Evolutionary conservation across 2,329 filamentous ascomycete genomes (phyloP).

Genomic region (Fusarium buharicum): DNA sequence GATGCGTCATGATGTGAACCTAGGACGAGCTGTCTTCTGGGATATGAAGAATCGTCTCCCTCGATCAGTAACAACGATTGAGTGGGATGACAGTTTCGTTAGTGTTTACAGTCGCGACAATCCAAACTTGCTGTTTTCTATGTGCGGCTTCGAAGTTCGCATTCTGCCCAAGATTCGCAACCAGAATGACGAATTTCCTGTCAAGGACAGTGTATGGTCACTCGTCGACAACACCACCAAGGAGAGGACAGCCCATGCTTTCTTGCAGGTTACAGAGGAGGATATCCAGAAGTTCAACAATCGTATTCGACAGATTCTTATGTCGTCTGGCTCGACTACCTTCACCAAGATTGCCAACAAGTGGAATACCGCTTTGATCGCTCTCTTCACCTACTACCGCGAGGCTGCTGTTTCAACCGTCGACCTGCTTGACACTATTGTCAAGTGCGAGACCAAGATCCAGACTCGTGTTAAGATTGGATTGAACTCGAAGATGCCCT

Average conservation of each 20-base stretch:
- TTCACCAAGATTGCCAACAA: conserved; percentile 99
- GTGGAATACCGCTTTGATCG: conserved; percentile 98
- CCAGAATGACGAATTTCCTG: conserved; percentile 93
- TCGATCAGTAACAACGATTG: conserved; percentile 93
- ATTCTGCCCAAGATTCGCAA: conserved; percentile 96
- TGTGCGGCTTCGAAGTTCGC: conserved; percentile 97
- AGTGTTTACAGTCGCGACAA: conserved; percentile 99
- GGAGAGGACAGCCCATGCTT: conserved; percentile 95
- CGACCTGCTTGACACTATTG: conserved; percentile 92
- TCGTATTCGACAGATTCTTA: conserved; percentile 95
- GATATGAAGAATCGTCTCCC: conserved; percentile 97
- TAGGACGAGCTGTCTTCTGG: conserved; percentile 98
- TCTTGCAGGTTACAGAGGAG: conserved; percentile 96
- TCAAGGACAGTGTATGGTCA: conserved; percentile 99
- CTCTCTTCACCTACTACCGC: conserved; percentile 97
- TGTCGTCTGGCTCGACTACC: conserved; percentile 99
- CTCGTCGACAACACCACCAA: conserved; percentile 96
- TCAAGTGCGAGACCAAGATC: conserved; percentile 99
- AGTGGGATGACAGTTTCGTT: conserved; percentile 98
- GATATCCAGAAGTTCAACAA: conserved; percentile 99
- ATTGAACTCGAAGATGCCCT: conserved; percentile 99
- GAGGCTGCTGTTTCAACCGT: conserved; percentile 97
- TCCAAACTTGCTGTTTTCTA: conserved; percentile 95
- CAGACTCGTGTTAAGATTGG: conserved; percentile 99
- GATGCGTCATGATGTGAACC: conserved; percentile 98